Evolutionary conservation across 805 yeast species (phyloP).

Genomic region (Candida yuanshanica): DNA sequence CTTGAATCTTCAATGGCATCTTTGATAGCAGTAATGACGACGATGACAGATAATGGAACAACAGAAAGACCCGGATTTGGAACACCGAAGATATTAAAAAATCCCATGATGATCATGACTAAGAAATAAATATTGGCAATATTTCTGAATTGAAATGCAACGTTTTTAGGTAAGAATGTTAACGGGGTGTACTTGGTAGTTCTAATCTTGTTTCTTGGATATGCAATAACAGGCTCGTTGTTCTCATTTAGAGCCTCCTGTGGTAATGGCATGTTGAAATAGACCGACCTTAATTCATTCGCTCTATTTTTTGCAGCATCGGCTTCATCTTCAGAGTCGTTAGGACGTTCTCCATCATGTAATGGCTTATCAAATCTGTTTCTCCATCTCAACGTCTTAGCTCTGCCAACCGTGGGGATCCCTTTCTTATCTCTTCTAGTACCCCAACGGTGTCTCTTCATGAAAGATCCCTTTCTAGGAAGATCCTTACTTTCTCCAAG

Average conservation of each 20-base stretch:
- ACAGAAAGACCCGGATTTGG: slow-evolving; percentile 70
- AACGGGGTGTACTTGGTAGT: slow-evolving; percentile 94
- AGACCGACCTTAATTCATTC: slow-evolving; percentile 25
- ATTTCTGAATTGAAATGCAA: slow-evolving; percentile 73
- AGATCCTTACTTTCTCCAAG: slow-evolving; percentile 9
- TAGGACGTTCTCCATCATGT: slow-evolving; percentile 27
- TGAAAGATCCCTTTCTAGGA: slow-evolving; percentile 40
- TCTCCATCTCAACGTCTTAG: slow-evolving; percentile 55
- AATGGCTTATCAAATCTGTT: slow-evolving; percentile 26
- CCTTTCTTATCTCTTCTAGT: slow-evolving; percentile 77
- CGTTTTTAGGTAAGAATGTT: slow-evolving; percentile 80
- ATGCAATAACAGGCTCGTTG: slow-evolving; percentile 1
- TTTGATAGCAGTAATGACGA: slow-evolving; percentile 65
- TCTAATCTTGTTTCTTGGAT: slow-evolving; percentile 64
- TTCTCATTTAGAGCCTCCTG: slow-evolving; percentile 7
- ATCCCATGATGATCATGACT: slow-evolving; percentile 73
- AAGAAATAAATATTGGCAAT: slow-evolving; percentile 89
- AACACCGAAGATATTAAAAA: slow-evolving; percentile 71
- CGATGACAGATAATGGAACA: slow-evolving; percentile 76
- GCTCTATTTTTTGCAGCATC: slow-evolving; percentile 31
- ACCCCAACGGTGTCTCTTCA: slow-evolving; percentile 86
- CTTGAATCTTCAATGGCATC: slow-evolving; percentile 81
- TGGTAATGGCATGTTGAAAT: slow-evolving; percentile 13
- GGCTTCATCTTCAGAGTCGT: slow-evolving; percentile 25
- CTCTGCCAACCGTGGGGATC: slow-evolving; percentile 51